phyloP scores from a whole-genome alignment of 306 rosid genomes.

The Gastrolobium villosum region DNA sequence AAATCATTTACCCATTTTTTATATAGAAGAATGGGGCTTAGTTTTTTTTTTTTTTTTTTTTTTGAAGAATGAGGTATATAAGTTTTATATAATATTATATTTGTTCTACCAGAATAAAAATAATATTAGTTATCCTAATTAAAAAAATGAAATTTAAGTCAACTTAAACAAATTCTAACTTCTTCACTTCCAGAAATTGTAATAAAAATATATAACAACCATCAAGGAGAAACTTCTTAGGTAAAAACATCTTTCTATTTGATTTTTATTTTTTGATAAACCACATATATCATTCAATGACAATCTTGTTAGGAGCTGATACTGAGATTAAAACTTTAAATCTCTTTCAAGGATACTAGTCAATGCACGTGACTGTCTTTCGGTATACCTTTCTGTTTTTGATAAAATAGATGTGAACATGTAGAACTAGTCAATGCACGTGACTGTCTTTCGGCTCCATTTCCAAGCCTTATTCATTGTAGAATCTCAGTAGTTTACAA shows the following conservation, averaged over 20 bases:
- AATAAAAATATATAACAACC: background rate
- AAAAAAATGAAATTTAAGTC: background rate
- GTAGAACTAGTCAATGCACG: conserved; percentile 51
- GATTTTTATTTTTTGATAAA: background rate
- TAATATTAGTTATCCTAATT: background rate
- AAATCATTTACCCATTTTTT: too few species aligned
- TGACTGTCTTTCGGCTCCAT: conserved; percentile 15
- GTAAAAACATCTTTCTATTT: background rate
- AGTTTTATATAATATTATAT: background rate
- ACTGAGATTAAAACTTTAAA: too few species aligned
- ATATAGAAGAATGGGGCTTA: too few species aligned
- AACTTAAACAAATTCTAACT: conserved; percentile 17
- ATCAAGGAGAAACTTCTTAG: conserved; percentile 32
- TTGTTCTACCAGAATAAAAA: background rate
- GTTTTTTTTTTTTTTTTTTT: too few species aligned
- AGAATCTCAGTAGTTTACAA: conserved; percentile 6
- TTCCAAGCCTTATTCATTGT: background rate
- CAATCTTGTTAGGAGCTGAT: too few species aligned
- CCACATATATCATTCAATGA: too few species aligned
- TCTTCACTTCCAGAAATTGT: background rate
- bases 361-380: too few species aligned
- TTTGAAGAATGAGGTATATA: too few species aligned
- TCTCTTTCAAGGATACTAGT: too few species aligned
- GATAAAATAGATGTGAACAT: background rate
- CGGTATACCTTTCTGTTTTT: conserved; percentile 11